Percentiles rank a stretch among this genome's conserved stretches.
Evolutionary conservation across 768 basidiomycete genomes (phyloP).

Genomic region (Boletus eberwhitei): DNA sequence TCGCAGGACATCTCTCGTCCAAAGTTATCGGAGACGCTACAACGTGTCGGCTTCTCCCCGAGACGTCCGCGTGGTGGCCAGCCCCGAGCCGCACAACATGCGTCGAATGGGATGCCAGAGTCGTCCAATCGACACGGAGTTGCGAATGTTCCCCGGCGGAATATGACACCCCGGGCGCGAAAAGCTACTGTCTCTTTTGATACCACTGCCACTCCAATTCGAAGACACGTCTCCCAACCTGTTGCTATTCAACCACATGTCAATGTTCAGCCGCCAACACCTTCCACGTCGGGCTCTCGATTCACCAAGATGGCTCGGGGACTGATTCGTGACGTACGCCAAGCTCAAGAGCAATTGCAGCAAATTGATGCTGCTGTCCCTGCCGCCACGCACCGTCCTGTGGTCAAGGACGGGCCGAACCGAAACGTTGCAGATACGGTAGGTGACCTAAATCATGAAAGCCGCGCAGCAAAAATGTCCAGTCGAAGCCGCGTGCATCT

Average conservation of each 20-base stretch:
- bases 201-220: slow-evolving; percentile 24
- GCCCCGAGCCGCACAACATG: slow-evolving; percentile 22
- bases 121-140: slow-evolving; percentile 15
- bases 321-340: slow-evolving; percentile 52
- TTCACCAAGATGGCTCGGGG: slow-evolving; percentile 61
- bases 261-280: slow-evolving; percentile 58
- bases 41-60: slow-evolving; percentile 68
- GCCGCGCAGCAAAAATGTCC: slow-evolving; percentile 17
- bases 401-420: slow-evolving; percentile 28
- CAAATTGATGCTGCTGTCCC: slow-evolving; percentile 5
- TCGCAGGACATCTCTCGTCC: slow-evolving; percentile 48
- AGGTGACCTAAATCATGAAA: slow-evolving; percentile 6
- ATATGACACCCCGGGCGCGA: slow-evolving; percentile 34
- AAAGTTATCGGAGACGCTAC: slow-evolving; percentile 68
- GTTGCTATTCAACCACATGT: slow-evolving; percentile 44
- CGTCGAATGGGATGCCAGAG: slow-evolving; percentile 9
- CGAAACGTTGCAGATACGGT: slow-evolving; percentile 17
- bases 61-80: slow-evolving; percentile 61
- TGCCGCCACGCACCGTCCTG: not conserved
- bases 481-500: slow-evolving; percentile 50
- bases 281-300: slow-evolving; percentile 50
- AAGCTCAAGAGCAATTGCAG: slow-evolving; percentile 31
- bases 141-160: slow-evolving; percentile 15
- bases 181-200: slow-evolving; percentile 30
- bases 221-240: slow-evolving; percentile 23